Base-by-base conservation (phyloP, 164 flowering plant species). In the Chloranthus sessilifolius region DNA sequence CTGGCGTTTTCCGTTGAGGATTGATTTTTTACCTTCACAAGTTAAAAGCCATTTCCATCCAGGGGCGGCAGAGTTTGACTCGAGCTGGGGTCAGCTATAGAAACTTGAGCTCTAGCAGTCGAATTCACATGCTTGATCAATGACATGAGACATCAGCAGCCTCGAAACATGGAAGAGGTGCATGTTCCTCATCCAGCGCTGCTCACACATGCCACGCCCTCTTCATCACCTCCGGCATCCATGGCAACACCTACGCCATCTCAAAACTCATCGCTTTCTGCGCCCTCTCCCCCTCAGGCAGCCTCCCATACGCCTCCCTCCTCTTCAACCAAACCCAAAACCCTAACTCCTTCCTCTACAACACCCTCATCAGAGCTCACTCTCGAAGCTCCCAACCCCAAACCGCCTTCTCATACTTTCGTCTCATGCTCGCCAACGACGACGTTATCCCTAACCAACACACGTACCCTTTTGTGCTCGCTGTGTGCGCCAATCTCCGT, bases 321-420 rank as follows among this genome's bases (percentile, higher is more conserved):
- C 62, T 72, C 53, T 64, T 68, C 57, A 37, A 17, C 41, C 67
- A 58, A n/a, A n/a, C n/a, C 21, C 63, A 31, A 2, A 29, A 20
- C 6, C 76, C 70, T 36, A 75, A 68, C 41, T 27, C 68, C 4
- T 74, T 63, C 50, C 42, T 65, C 17, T 74, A 56, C 55, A 72
- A 74, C 55, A 67, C 79, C 35, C 70, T 74, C 52, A 74, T 74
- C 24, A 52, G 74, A 56, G 75, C 62, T 27, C 53, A 65, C 47
- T 57, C 79, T 22, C 40, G 53, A n/a, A 55, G 62, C 29, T 24
- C 71, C 5, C 51, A 51, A 4, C n/a, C n/a, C 31, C 53, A 37
- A 0, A 5, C 30, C 27, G 47, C 77, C 16, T 51, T 77, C 4
- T 48, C 37, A 7, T 62, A 46, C 56, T 74, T 71, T 53, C 49